Evolutionary conservation across 345 rosid genomes (phyloP).

Genomic region (Lenwebbia sp.): DNA sequence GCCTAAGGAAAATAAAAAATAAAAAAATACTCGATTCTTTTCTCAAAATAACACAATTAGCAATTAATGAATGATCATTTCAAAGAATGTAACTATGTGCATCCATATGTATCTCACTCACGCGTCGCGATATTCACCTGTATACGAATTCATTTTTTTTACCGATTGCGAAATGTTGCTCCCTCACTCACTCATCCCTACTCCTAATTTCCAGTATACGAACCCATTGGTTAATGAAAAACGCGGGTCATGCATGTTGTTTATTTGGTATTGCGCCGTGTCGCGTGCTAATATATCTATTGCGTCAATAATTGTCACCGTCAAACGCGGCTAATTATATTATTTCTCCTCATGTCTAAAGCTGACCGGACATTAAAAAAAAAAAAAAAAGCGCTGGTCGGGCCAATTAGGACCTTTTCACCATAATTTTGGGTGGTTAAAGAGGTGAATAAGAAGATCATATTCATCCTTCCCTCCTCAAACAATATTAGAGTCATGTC

Average conservation of each 20-base stretch:
- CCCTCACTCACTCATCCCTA: no score
- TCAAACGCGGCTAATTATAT: not conserved
- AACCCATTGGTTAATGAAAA: not conserved
- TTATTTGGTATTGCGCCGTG: accelerated
- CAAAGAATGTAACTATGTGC: accelerated
- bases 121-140: accelerated
- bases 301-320: accelerated
- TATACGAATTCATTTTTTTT: no score
- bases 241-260: no score
- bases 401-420: not conserved
- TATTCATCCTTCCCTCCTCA: not conserved
- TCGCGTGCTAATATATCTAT: accelerated
- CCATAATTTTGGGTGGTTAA: not conserved
- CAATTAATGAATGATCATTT: not conserved
- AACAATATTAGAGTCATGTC: not conserved
- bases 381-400: no score
- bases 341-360: not conserved
- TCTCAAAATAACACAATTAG: not conserved
- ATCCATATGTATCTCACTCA: accelerated
- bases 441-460: not conserved
- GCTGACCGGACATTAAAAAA: no score
- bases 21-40: no score
- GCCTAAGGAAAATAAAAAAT: not conserved
- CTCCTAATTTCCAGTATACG: no score
- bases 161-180: no score